Evolutionary conservation across 2,329 filamentous ascomycete species (phyloP).

Genomic region (Xylariaceae sp.): DNA sequence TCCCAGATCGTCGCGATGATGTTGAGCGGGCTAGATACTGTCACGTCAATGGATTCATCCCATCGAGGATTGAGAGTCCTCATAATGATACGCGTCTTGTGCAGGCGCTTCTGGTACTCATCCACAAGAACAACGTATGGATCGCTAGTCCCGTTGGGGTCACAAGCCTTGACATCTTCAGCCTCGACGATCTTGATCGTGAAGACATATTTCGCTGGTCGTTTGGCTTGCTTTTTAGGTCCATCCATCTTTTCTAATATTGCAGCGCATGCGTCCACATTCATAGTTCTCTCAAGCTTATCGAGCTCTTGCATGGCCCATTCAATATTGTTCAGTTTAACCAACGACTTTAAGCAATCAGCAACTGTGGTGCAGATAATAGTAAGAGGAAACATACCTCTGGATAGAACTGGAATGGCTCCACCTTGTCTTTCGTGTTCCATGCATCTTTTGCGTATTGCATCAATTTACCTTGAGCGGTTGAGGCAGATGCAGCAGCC

Average conservation of each 20-base stretch:
- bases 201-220: constrained; percentile 87
- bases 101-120: constrained; percentile 93
- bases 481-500: constrained; percentile 64
- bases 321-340: constrained; percentile 97
- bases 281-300: constrained; percentile 81
- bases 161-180: constrained; percentile 96
- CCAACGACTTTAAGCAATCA: constrained; percentile 66
- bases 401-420: constrained; percentile 94
- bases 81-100: constrained; percentile 90
- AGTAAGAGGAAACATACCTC: constrained; percentile 55
- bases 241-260: constrained; percentile 73
- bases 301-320: constrained; percentile 91
- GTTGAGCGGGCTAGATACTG: constrained; percentile 84
- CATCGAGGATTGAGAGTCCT: constrained; percentile 88
- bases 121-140: constrained; percentile 96
- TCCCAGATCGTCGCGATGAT: constrained; percentile 98
- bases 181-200: constrained; percentile 98
- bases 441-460: constrained; percentile 91
- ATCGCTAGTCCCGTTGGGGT: constrained; percentile 89
- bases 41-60: constrained; percentile 97
- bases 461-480: constrained; percentile 88
- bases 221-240: constrained; percentile 59
- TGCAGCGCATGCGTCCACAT: constrained; percentile 84
- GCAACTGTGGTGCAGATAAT: constrained; percentile 10
- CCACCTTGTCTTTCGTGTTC: constrained; percentile 85